Evolutionary conservation across 2,329 filamentous ascomycete genomes (phyloP), one percentile per base, ranked within the genome.

Genomic region (Colletotrichum endophyticum): DNA sequence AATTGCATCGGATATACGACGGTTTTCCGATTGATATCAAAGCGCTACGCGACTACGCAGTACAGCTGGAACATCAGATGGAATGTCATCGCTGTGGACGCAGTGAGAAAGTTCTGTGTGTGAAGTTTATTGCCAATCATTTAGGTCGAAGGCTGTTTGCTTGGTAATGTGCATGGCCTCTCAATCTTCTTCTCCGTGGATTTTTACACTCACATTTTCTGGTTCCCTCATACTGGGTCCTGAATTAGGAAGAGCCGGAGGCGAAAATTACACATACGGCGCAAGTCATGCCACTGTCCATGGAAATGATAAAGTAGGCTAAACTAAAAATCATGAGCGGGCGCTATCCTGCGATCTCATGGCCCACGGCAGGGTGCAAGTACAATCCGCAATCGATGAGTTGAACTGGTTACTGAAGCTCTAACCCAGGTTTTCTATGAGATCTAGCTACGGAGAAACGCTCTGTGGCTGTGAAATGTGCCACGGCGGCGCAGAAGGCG

Each of bases 21-120:
- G n/a, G 11, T 22, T 53, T 53, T 53, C 44, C 44, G 44, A 53
- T 11, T 53, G 44, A 22, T n/a, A 53, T 53, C 44, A 53, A 53
- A 22, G 44, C 44, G 44, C 44, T 53, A 22, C 19, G 39, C 36
- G 36, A 16, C 36, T 39, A 27, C 27, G 27, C 27, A 27, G 27
- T 27, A 27, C 28, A 36, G 71, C 68, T 57, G 79, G 77, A 28
- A 13, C 8, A 53, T 53, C 44, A 53, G 44, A 53, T 1, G 44
- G 44, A 3, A 53, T 53, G 19, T 22, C 44, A 53, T 53, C n/a
- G 44, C 44, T n/a, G n/a, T 13, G 44, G 22, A 53, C 44, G 6
- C 44, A 53, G n/a, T 3, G 11, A 53, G n/a, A 53, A n/a, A 22
- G n/a, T 53, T 53, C 6, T 1, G 6, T 22, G 44, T 22, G 11